Base-by-base conservation (phyloP, 352 stramenopile species). In the Thalassiosira oceanica region DNA sequence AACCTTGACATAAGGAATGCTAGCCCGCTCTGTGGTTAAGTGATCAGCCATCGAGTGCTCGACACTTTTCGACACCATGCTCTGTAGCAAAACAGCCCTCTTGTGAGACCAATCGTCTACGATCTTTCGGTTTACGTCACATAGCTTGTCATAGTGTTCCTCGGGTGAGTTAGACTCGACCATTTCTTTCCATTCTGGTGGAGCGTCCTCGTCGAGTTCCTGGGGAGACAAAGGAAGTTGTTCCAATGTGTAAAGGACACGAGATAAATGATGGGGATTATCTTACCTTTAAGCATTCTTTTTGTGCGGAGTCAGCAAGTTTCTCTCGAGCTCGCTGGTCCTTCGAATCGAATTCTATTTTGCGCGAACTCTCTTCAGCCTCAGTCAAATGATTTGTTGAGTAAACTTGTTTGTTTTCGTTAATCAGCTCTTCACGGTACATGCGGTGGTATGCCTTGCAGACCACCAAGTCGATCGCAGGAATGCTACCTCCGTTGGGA, bases 151-250 rank as follows among this genome's bases (percentile, higher is more conserved):
- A 28, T 76, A 87, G 28, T 68, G 78, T 23, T 87, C 78, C 52
- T 73, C 63, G 16, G 79, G 62, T n/a, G 46, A 70, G 56, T 49
- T 60, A 15, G 61, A 85, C 7, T 33, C 27, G 13, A 72, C 45
- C 61, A 84, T 68, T 50, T 67, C 29, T 54, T 79, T 85, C 77
- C 78, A 92, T 23, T 86, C 20, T 11, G 45, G 16, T 27, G 85
- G 85, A 24, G 82, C 69, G 18, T 74, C 26, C 18, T 88, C 71
- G 36, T 92, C 83, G 7, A 90, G 21, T 42, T 89, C 82, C 67
- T 85, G 35, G 26, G n/a, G n/a, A n/a, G n/a, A n/a, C n/a, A n/a
- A n/a, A n/a, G n/a, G n/a, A n/a, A n/a, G n/a, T n/a, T n/a, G n/a
- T n/a, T n/a, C n/a, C n/a, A n/a, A n/a, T n/a, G n/a, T n/a, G n/a